Evolutionary conservation across 257 asterid genomes (phyloP).

Genomic region (Gentiana dahurica): DNA sequence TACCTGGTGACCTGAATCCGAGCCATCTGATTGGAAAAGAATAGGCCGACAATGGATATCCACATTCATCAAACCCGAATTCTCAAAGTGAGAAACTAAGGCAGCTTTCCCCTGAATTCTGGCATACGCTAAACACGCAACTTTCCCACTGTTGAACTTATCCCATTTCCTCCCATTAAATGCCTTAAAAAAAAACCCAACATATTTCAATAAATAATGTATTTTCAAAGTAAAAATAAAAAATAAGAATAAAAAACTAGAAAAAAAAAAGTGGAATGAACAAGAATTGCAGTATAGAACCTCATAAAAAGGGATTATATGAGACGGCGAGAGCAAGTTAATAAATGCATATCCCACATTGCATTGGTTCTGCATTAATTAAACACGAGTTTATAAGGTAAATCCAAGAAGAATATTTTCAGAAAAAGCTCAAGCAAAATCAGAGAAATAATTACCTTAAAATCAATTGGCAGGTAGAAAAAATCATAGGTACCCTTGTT

Average conservation of each 20-base stretch:
- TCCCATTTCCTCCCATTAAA: slow-evolving; percentile 78
- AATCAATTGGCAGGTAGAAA: slow-evolving; percentile 77
- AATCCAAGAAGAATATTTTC: not conserved
- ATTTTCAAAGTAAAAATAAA: no score
- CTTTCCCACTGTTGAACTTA: slow-evolving; percentile 72
- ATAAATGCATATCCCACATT: slow-evolving; percentile 88
- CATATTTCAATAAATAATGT: not conserved
- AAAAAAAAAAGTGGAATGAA: not conserved
- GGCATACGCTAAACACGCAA: slow-evolving; percentile 71
- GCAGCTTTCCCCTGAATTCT: slow-evolving; percentile 70
- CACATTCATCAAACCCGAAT: slow-evolving; percentile 71
- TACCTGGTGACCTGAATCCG: slow-evolving; percentile 32
- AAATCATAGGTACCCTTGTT: slow-evolving; percentile 71
- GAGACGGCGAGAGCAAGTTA: slow-evolving; percentile 60
- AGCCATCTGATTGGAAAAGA: slow-evolving; percentile 35
- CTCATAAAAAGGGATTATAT: slow-evolving; percentile 63
- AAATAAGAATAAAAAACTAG: no score
- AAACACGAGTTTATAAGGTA: slow-evolving; percentile 9
- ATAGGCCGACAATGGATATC: slow-evolving; percentile 74
- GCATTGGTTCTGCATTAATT: slow-evolving; percentile 62
- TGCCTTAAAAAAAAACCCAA: slow-evolving; percentile 25
- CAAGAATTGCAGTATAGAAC: slow-evolving; percentile 18
- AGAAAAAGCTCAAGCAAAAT: not conserved
- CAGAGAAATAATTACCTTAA: slow-evolving; percentile 37
- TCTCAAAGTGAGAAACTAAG: slow-evolving; percentile 69